These are phyloP conservation scores for Parietichytrium sp. DNA, from an alignment of 108 stramenopile genomes.

Conservation along the genomic window DNA sequence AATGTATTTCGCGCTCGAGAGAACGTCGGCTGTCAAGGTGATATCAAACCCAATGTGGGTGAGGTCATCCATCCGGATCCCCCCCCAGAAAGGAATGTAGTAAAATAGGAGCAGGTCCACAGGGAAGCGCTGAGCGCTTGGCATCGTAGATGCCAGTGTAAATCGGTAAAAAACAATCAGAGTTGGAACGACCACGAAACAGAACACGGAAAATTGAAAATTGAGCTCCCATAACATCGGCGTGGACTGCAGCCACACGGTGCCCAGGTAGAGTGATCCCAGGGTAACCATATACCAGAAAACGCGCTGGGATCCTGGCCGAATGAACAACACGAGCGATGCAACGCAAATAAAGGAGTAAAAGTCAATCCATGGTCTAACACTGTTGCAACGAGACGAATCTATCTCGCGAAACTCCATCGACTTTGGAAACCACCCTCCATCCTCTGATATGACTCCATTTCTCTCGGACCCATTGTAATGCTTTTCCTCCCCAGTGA, in stretches of 20 bases:
- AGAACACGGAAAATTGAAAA: too few relatives aligned
- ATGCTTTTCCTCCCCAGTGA: background rate
- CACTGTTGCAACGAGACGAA: background rate
- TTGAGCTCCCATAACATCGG: background rate
- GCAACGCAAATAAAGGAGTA: background rate
- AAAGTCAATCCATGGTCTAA: background rate
- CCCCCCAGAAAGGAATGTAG: conserved; percentile 7
- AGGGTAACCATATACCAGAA: background rate
- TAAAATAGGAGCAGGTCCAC: conserved; percentile 23
- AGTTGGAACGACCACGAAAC: background rate
- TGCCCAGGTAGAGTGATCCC: background rate
- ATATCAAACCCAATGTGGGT: background rate
- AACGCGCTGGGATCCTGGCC: background rate
- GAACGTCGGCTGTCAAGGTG: background rate
- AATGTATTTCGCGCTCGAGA: background rate
- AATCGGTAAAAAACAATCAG: too few relatives aligned
- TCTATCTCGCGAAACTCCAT: background rate
- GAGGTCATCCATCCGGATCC: background rate
- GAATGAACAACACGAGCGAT: background rate
- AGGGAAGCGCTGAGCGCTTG: background rate
- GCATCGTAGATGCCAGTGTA: background rate
- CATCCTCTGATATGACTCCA: background rate
- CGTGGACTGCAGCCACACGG: background rate
- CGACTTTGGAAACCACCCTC: conserved; percentile 11
- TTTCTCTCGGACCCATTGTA: background rate